Evolutionary conservation across 75 land plant genomes (phyloP).

Genomic region (Larix kaempferi): DNA sequence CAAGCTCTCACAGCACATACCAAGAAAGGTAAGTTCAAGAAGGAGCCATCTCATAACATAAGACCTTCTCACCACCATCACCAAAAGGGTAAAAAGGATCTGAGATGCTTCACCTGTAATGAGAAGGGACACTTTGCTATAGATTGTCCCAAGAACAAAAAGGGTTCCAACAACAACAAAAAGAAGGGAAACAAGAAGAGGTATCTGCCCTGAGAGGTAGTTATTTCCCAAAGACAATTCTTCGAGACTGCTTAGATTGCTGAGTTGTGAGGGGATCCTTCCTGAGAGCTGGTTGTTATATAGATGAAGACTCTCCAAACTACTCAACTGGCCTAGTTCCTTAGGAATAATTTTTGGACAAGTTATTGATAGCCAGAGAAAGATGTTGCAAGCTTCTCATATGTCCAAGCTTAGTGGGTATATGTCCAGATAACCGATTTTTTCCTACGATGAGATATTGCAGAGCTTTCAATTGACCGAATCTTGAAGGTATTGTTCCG

Average conservation of each 20-base stretch:
- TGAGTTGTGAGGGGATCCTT: slow-evolving; percentile 54
- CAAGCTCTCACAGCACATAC: too few species aligned
- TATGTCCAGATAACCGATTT: slow-evolving; percentile 18
- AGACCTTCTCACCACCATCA: too few species aligned
- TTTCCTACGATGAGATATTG: slow-evolving; percentile 3
- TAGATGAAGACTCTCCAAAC: slow-evolving; percentile 37
- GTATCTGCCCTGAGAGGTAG: slow-evolving; percentile 52
- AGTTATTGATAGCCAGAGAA: slow-evolving; percentile 12
- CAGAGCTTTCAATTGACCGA: slow-evolving; percentile 5
- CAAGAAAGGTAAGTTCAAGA: too few species aligned
- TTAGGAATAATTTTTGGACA: slow-evolving; percentile 22
- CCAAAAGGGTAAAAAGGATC: too few species aligned
- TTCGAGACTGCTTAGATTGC: slow-evolving; percentile 32
- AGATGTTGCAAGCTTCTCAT: slow-evolving; percentile 12
- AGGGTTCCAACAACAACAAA: too few species aligned
- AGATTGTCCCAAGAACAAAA: too few species aligned
- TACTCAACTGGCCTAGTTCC: slow-evolving; percentile 23
- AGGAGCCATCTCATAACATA: too few species aligned
- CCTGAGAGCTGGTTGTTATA: slow-evolving; percentile 51
- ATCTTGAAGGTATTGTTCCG: slow-evolving; percentile 9
- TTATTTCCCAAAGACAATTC: slow-evolving; percentile 58
- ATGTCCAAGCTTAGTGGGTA: slow-evolving; percentile 22
- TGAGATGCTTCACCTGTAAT: too few species aligned
- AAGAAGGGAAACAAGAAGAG: too few species aligned
- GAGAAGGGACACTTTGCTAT: too few species aligned